phyloP scores from a whole-genome alignment of 2,329 filamentous ascomycete genomes.

The Diaporthe vaccinii region DNA sequence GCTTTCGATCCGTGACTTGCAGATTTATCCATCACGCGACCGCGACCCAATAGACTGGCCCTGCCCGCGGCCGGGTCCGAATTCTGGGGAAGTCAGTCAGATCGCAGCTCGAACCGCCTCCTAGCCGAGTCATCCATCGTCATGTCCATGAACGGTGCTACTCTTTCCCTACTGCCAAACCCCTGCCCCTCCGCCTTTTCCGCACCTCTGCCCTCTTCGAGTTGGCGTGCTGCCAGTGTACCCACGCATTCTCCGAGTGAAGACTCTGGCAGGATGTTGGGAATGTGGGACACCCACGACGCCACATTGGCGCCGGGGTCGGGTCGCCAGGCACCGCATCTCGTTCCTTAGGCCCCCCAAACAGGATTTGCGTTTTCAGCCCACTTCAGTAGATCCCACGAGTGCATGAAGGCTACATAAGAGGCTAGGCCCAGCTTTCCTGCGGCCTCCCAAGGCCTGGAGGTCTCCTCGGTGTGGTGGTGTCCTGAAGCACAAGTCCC shows the following conservation, averaged over 20 bases:
- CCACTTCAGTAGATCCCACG: slow-evolving; percentile 14
- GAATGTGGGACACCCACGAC: background rate
- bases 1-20: slow-evolving; percentile 2
- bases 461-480: slow-evolving; percentile 3
- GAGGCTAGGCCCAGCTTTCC: background rate
- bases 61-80: slow-evolving; percentile 5
- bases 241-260: background rate
- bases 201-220: slow-evolving; percentile 9
- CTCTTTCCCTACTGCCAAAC: background rate
- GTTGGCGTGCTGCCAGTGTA: background rate
- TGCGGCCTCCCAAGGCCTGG: background rate
- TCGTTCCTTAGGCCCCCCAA: background rate
- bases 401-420: slow-evolving; percentile 22
- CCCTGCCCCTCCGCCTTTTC: slow-evolving; percentile 15
- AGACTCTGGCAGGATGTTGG: background rate
- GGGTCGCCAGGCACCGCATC: slow-evolving; percentile 33
- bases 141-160: slow-evolving; percentile 1
- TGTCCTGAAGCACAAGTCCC: slow-evolving; percentile 29
- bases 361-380: slow-evolving; percentile 7
- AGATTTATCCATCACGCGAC: slow-evolving; percentile 11
- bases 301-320: slow-evolving; percentile 4
- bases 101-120: slow-evolving; percentile 8
- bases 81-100: slow-evolving; percentile 25
- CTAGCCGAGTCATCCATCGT: background rate
- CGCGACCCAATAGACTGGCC: slow-evolving; percentile 5